phyloP scores from a whole-genome alignment of 1,139 yeast genomes.

The Diutina sp. region DNA sequence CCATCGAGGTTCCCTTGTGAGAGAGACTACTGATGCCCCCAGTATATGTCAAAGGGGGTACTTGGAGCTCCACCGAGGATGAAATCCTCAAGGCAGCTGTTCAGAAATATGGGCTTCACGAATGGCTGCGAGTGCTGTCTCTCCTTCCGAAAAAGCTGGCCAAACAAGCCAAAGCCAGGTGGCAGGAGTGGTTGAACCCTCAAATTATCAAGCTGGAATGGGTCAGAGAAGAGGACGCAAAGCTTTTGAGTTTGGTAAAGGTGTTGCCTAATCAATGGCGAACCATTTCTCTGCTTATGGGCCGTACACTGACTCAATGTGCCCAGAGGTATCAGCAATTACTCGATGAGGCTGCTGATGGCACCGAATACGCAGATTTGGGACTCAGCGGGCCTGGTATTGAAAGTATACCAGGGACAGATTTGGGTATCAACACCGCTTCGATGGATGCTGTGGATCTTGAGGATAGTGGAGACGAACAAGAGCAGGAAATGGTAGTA shows the following conservation, averaged over 20 bases:
- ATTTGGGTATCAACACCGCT: not conserved
- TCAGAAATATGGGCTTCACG: constrained; percentile 84
- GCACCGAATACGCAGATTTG: constrained; percentile 9
- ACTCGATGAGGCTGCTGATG: constrained; percentile 37
- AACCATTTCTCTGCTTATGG: constrained; percentile 67
- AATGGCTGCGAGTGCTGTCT: constrained; percentile 91
- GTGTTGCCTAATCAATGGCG: constrained; percentile 91
- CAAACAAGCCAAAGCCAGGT: constrained; percentile 83
- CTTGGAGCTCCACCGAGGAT: constrained; percentile 88
- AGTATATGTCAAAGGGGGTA: constrained; percentile 71
- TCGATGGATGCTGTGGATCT: not conserved
- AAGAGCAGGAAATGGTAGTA: constrained; percentile 81
- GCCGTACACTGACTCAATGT: constrained; percentile 80
- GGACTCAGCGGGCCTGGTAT: constrained; percentile 39
- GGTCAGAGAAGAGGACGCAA: constrained; percentile 68
- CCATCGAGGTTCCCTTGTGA: not conserved
- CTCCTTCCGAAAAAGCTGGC: constrained; percentile 77
- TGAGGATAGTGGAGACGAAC: constrained; percentile 55
- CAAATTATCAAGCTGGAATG: constrained; percentile 50
- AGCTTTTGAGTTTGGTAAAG: constrained; percentile 52
- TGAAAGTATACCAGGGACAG: constrained; percentile 33
- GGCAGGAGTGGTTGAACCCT: constrained; percentile 88
- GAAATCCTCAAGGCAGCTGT: constrained; percentile 85
- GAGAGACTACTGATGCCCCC: not conserved
- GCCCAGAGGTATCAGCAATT: constrained; percentile 77